A percentile compares a stretch with the other conserved stretches of the same genome.
Evolutionary conservation across 1,284 basidiomycete genomes (phyloP).

Genomic region (Rhodofomes roseus): DNA sequence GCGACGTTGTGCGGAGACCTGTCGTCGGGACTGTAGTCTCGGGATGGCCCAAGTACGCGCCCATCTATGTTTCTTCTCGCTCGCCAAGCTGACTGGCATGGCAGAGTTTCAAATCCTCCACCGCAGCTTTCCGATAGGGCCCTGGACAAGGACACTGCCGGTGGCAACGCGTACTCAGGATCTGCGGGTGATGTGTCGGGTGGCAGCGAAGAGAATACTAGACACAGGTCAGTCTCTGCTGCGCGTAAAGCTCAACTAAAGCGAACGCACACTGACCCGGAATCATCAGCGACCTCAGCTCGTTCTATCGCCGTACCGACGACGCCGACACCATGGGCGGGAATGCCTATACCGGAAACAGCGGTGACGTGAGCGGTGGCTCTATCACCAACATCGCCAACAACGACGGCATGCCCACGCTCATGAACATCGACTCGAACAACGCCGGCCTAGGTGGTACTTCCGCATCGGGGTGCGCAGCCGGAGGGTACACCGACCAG

Average conservation of each 20-base stretch:
- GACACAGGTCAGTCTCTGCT: background rate
- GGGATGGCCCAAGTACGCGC: background rate
- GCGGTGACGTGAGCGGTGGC: conserved; percentile 24
- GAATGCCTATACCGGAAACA: conserved; percentile 25
- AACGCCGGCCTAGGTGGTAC: conserved; percentile 29
- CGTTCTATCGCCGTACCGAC: conserved; percentile 17
- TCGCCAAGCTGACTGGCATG: background rate
- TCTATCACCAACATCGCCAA: conserved; percentile 20
- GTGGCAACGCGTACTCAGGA: conserved; percentile 23
- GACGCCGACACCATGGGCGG: conserved; percentile 26
- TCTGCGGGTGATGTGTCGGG: conserved; percentile 10
- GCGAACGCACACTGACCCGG: background rate
- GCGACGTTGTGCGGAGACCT: background rate
- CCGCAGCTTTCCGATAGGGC: conserved; percentile 14
- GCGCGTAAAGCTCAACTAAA: background rate
- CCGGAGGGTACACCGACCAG: conserved; percentile 22
- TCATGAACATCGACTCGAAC: conserved; percentile 31
- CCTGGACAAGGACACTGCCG: conserved; percentile 16
- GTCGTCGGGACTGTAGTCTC: background rate
- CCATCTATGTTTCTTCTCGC: background rate
- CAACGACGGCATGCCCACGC: conserved; percentile 25
- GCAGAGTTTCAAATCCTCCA: conserved; percentile 9
- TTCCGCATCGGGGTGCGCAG: conserved; percentile 25
- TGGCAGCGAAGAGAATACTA: conserved; percentile 9
- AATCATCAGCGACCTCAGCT: background rate